A percentile compares a stretch with the other conserved stretches of the same genome.
These are phyloP conservation scores for Mycena citricolor DNA, from an alignment of 1,284 basidiomycete genomes.

Conservation along the genomic window DNA sequence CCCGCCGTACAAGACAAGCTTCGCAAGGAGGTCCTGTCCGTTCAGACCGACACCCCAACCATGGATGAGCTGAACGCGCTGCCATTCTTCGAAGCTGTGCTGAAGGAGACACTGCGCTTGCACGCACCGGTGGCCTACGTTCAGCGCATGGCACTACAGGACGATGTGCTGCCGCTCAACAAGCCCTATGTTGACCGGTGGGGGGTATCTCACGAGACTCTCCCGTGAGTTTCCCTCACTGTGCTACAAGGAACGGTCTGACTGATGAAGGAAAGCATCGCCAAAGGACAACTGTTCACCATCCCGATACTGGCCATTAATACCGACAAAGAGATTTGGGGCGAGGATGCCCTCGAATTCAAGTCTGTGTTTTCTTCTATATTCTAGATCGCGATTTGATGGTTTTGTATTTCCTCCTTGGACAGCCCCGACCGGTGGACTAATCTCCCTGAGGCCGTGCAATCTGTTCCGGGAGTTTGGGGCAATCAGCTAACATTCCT, in stretches of 20 bases:
- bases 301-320: conserved; percentile 28
- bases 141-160: conserved; percentile 49
- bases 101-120: conserved; percentile 71
- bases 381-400: neutral
- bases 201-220: conserved; percentile 36
- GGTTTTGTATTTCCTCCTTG: neutral
- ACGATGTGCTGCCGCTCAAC: conserved; percentile 59
- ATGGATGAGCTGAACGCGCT: conserved; percentile 66
- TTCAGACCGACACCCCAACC: conserved; percentile 49
- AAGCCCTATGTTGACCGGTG: conserved; percentile 42
- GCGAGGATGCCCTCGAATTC: conserved; percentile 30
- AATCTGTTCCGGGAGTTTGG: conserved; percentile 57
- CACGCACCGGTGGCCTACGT: conserved; percentile 55
- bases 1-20: conserved; percentile 63
- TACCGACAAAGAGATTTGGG: conserved; percentile 27
- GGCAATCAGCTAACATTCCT: conserved; percentile 60
- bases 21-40: conserved; percentile 59
- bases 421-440: conserved; percentile 61
- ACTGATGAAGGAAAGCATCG: conserved; percentile 19
- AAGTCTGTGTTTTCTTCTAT: conserved; percentile 20
- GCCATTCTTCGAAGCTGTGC: conserved; percentile 62
- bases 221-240: conserved; percentile 29
- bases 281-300: conserved; percentile 20
- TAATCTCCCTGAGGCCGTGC: conserved; percentile 38
- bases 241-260: conserved; percentile 20